phyloP scores from a whole-genome alignment of 2,329 filamentous ascomycete genomes.

The Claviceps sp. region DNA sequence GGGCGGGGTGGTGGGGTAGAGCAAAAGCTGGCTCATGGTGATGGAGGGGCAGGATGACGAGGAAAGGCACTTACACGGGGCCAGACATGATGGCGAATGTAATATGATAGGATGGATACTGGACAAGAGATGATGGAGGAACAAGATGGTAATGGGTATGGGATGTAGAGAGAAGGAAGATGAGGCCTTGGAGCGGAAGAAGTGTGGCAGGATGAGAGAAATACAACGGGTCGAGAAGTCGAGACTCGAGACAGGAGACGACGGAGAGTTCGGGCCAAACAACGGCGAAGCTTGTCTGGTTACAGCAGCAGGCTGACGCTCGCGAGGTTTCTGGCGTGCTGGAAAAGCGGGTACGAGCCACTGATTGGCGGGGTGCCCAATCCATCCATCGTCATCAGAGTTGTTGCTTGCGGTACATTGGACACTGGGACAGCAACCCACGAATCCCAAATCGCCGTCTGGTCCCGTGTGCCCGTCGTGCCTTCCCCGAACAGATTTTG shows the following conservation, averaged over 20 bases:
- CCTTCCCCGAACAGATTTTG: too few species aligned
- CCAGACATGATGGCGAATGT: slow-evolving; percentile 42
- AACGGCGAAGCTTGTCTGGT: slow-evolving; percentile 3
- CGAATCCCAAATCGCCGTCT: too few species aligned
- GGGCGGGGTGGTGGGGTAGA: slow-evolving; percentile 29
- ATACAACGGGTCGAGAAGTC: slow-evolving; percentile 2
- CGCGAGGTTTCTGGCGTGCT: slow-evolving; percentile 8
- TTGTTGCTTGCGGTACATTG: not conserved
- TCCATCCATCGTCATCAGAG: slow-evolving; percentile 5
- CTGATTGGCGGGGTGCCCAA: slow-evolving; percentile 2
- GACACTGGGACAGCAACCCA: too few species aligned
- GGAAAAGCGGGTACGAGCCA: slow-evolving; percentile 7
- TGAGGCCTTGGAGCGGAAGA: slow-evolving; percentile 4
- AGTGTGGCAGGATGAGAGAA: slow-evolving; percentile 7
- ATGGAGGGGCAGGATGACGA: slow-evolving; percentile 3
- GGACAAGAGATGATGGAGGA: not conserved
- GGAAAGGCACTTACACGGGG: slow-evolving; percentile 45
- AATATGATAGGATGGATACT: not conserved
- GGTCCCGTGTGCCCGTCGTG: too few species aligned
- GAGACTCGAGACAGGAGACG: not conserved
- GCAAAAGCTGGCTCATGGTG: slow-evolving; percentile 1
- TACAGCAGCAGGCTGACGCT: slow-evolving; percentile 5
- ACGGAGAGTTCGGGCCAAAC: not conserved
- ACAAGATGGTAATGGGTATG: slow-evolving; percentile 6
- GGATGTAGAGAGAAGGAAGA: slow-evolving; percentile 5